Evolutionary conservation across 2,329 filamentous ascomycete genomes (phyloP).

Genomic region (Westerdykella ornata): DNA sequence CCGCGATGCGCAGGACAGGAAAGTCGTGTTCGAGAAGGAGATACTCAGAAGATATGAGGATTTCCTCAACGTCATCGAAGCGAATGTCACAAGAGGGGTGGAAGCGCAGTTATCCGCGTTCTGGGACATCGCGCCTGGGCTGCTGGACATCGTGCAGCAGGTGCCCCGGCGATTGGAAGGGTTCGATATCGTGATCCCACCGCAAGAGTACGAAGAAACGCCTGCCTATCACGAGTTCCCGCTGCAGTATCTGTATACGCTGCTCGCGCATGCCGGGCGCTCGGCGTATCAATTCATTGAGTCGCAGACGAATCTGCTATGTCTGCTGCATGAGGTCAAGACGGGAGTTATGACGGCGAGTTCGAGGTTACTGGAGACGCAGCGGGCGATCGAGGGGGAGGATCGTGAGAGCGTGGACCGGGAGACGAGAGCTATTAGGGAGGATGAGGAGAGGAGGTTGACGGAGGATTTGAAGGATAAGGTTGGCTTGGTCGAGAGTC

Average conservation of each 20-base stretch:
- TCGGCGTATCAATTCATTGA: slow-evolving; percentile 97
- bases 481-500: slow-evolving; percentile 80
- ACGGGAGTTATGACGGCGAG: slow-evolving; percentile 67
- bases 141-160: slow-evolving; percentile 71
- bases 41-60: slow-evolving; percentile 66
- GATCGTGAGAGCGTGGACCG: slow-evolving; percentile 36
- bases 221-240: slow-evolving; percentile 73
- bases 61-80: slow-evolving; percentile 72
- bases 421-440: slow-evolving; percentile 53
- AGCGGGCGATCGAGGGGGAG: slow-evolving; percentile 44
- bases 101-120: slow-evolving; percentile 90
- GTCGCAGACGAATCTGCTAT: slow-evolving; percentile 83
- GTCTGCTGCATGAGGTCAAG: slow-evolving; percentile 83
- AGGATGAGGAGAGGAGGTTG: slow-evolving; percentile 62
- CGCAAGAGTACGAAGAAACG: slow-evolving; percentile 76
- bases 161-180: slow-evolving; percentile 56
- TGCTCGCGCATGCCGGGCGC: slow-evolving; percentile 82
- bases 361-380: slow-evolving; percentile 59
- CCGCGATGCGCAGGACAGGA: slow-evolving; percentile 67
- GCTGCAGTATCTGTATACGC: slow-evolving; percentile 80
- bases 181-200: slow-evolving; percentile 72
- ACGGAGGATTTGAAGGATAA: slow-evolving; percentile 90
- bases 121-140: slow-evolving; percentile 90
- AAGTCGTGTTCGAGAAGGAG: slow-evolving; percentile 63
- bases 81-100: slow-evolving; percentile 79